Percentiles rank a stretch among this genome's conserved stretches.
phyloP scores from a whole-genome alignment of 2,329 filamentous ascomycete species.

The Calonectria fujianensis region DNA sequence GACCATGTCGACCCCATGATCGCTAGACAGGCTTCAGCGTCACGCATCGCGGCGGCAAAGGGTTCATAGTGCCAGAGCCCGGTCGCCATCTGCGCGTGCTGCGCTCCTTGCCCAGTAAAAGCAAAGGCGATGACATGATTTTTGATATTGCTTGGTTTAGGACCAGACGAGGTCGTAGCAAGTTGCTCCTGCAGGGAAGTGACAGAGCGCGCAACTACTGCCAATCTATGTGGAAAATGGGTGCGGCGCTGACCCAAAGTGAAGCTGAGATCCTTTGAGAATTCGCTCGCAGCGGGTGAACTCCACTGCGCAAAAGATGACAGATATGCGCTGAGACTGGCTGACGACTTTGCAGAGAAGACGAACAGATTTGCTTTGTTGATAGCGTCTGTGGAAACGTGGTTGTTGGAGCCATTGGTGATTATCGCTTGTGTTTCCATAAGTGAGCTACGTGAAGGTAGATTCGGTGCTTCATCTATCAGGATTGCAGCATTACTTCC shows the following conservation, averaged over 20 bases:
- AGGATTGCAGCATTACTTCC: constrained; percentile 12
- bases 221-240: constrained; percentile 49
- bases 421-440: background rate
- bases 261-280: constrained; percentile 19
- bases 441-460: constrained; percentile 14
- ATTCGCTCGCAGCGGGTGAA: constrained; percentile 19
- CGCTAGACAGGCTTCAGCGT: constrained; percentile 12
- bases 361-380: constrained; percentile 12
- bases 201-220: constrained; percentile 43
- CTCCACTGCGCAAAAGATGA: constrained; percentile 51
- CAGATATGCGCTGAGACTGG: constrained; percentile 40
- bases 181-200: constrained; percentile 10
- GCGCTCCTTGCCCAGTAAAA: constrained; percentile 12
- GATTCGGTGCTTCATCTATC: constrained; percentile 5
- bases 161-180: constrained; percentile 1
- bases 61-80: constrained; percentile 14
- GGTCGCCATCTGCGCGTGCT: constrained; percentile 2
- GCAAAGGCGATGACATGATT: constrained; percentile 12
- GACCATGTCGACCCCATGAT: constrained; percentile 9
- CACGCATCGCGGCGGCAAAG: constrained; percentile 2
- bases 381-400: background rate
- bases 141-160: background rate
- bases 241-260: constrained; percentile 55
- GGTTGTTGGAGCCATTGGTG: background rate
- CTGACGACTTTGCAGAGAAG: constrained; percentile 2